Percentiles rank a stretch among this genome's conserved stretches.
Conservation (phyloP, 139 green algal species). For the Chlorella sorokiniana region DNA sequence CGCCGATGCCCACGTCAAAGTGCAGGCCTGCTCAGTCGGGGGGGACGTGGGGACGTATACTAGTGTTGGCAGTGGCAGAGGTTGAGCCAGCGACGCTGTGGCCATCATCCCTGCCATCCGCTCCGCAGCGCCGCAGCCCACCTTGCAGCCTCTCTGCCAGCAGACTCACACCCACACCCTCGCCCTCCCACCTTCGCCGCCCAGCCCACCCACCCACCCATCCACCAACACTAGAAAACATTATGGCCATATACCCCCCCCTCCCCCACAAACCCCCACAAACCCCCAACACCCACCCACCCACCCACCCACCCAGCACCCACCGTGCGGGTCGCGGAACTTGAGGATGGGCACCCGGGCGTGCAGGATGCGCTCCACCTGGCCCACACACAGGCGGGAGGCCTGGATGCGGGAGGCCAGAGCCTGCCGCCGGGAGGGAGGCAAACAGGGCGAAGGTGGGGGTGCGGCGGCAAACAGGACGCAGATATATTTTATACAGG, state of each 20-base stretch:
- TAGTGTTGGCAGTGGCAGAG: not conserved
- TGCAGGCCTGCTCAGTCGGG: constrained; percentile 34
- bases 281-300: not conserved
- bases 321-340: constrained; percentile 44
- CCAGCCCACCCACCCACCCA: too few species aligned
- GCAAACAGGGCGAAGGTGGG: not conserved
- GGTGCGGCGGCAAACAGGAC: not conserved
- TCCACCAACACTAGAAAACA: too few species aligned
- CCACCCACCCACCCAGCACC: not conserved
- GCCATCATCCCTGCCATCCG: too few species aligned
- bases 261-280: not conserved
- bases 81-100: not conserved
- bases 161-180: too few species aligned
- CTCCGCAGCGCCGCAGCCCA: too few species aligned
- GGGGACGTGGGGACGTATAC: not conserved
- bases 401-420: constrained; percentile 20
- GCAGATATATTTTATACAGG: too few species aligned
- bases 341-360: constrained; percentile 78
- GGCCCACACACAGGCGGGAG: not conserved
- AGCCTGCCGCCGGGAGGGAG: not conserved
- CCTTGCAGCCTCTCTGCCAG: too few species aligned
- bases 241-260: too few species aligned
- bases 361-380: constrained; percentile 46
- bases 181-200: too few species aligned
- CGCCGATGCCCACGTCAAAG: constrained; percentile 62